Conservation (phyloP, 768 basidiomycete species). For the Megacollybia marginata region DNA sequence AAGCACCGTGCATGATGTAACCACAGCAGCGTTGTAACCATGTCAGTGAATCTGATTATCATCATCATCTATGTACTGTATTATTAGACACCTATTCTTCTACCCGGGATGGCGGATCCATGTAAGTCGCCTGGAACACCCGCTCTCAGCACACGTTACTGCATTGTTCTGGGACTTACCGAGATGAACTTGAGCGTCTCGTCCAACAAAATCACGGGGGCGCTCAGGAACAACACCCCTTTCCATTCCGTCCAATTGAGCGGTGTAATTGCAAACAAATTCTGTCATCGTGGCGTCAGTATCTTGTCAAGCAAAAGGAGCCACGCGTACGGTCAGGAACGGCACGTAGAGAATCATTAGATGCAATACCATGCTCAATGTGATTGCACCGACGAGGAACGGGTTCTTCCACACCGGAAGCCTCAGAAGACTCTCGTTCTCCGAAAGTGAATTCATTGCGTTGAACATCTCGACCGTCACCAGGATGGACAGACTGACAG, state of each 20-base stretch:
- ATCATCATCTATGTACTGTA: too few relatives aligned
- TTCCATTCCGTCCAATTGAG: conserved; percentile 95
- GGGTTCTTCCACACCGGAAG: conserved; percentile 94
- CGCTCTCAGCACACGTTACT: conserved; percentile 1
- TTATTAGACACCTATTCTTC: conserved; percentile 22
- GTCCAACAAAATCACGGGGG: conserved; percentile 85
- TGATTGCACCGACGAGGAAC: conserved; percentile 84
- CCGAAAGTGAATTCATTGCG: conserved; percentile 95
- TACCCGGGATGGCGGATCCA: conserved; percentile 50
- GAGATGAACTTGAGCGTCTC: conserved; percentile 83
- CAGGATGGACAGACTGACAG: conserved; percentile 92
- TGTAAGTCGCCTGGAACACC: conserved; percentile 37
- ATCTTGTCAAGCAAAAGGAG: conserved; percentile 1
- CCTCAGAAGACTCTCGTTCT: conserved; percentile 87
- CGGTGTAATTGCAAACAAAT: conserved; percentile 86
- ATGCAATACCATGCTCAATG: conserved; percentile 88
- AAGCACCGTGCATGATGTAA: too few relatives aligned
- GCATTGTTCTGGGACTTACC: conserved; percentile 32
- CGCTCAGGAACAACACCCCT: conserved; percentile 82
- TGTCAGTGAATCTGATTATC: too few relatives aligned
- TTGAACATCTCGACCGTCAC: conserved; percentile 98
- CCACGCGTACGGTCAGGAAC: conserved; percentile 76
- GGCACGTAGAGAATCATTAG: conserved; percentile 95
- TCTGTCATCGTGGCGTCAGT: conserved; percentile 29
- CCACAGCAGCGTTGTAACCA: too few relatives aligned